A percentile compares a stretch with the other conserved stretches of the same genome.
Evolutionary conservation across 805 yeast species (phyloP).

Genomic region (Saturnispora gosingensis): DNA sequence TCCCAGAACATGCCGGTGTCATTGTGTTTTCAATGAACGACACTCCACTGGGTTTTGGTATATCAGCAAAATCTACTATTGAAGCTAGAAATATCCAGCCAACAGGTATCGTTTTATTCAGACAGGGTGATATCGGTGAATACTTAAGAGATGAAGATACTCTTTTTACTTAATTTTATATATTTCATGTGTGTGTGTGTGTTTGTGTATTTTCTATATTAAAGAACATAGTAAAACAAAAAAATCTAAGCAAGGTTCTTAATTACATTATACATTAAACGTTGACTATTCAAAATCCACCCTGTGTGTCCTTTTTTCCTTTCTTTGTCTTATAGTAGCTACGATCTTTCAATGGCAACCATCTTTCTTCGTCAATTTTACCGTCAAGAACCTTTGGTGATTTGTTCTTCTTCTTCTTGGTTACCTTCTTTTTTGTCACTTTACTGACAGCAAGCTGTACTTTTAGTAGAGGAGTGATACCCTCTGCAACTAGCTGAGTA

Average conservation of each 20-base stretch:
- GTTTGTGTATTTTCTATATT: not conserved
- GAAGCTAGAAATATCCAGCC: constrained; percentile 88
- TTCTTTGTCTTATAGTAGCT: constrained; percentile 73
- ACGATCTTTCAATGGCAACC: constrained; percentile 86
- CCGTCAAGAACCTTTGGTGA: constrained; percentile 20
- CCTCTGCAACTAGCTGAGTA: constrained; percentile 22
- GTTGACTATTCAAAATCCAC: constrained; percentile 32
- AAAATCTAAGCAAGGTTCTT: not conserved
- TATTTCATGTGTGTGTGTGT: not conserved
- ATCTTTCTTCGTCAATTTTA: constrained; percentile 63
- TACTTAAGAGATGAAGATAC: constrained; percentile 97
- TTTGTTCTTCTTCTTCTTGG: constrained; percentile 19
- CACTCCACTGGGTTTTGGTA: constrained; percentile 91
- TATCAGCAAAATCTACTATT: constrained; percentile 80
- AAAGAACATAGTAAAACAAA: not conserved
- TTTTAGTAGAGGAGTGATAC: constrained; percentile 21
- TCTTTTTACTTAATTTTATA: constrained; percentile 53
- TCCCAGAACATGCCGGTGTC: constrained; percentile 97
- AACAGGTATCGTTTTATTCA: constrained; percentile 86
- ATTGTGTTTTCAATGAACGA: constrained; percentile 87
- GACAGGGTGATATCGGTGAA: constrained; percentile 98
- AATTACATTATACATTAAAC: not conserved
- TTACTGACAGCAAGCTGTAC: constrained; percentile 10
- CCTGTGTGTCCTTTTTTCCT: constrained; percentile 58
- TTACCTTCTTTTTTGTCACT: not conserved